Base-by-base conservation (phyloP, 768 basidiomycete species). In the Boletus fagicola region DNA sequence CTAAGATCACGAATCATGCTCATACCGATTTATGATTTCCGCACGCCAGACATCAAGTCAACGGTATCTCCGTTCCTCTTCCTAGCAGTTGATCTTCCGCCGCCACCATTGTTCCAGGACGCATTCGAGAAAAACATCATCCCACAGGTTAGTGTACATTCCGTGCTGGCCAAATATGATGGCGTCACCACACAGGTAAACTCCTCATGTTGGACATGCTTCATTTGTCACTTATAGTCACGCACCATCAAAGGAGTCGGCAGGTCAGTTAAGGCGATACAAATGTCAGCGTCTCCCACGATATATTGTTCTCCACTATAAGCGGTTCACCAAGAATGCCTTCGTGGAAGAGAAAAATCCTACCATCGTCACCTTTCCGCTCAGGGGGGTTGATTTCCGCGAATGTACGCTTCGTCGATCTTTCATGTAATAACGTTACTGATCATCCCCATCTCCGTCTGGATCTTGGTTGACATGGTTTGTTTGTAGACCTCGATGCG, bases 271-370 rank as follows among this genome's bases (percentile, higher is more conserved):
- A 36, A 86, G 90, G 64, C 81, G 94, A 54, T 98, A 88, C 75
- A 95, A 98, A 72, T 88, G 95, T 65, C 90, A 91, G 65, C 80
- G 81, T 38, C 77, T 99, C 58, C 97, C 97, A 39, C 91, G 81
- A 49, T 98, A 97, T 69, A 86, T 99, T 66, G 90, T 98, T 65
- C 77, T 98, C 20, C 92, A 96, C 71, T 95, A 89, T 80, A 98
- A 95, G 72, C 85, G 97, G 39, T 99, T 98, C 75, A 94, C 92
- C 24, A 97, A 92, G 72, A 99, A 98, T 71, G 80, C 80, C 51
- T 98, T 98, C 65, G 94, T 98, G 7, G 96, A 98, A 72, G 97
- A 99, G 73, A 97, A 97, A 75, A 99, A 99, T 67, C 96, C 96
- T 9, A 99, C 97, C 1, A 95, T 99, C 59, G 91, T 99, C 63